phyloP scores from a whole-genome alignment of 257 asterid species.

The Solanum arcanum region DNA sequence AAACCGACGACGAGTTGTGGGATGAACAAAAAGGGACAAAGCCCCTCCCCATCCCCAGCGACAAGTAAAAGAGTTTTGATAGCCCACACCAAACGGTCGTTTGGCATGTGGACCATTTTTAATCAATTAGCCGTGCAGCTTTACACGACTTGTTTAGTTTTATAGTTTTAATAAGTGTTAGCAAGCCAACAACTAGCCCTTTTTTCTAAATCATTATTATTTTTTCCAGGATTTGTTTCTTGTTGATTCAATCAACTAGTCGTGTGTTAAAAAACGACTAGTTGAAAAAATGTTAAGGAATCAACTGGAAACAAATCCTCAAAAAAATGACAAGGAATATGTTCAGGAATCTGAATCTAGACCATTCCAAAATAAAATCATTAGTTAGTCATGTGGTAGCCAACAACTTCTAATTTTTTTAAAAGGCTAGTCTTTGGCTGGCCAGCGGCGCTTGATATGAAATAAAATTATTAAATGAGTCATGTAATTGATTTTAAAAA shows the following conservation, averaged over 20 bases:
- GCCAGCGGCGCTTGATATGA: background rate
- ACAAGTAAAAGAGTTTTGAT: background rate
- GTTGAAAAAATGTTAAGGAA: background rate
- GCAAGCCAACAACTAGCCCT: background rate
- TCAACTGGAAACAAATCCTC: too few relatives aligned
- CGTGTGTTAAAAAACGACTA: background rate
- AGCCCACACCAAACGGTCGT: background rate
- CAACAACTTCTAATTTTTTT: background rate
- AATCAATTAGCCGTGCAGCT: background rate
- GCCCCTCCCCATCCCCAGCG: background rate
- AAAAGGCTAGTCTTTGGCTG: background rate
- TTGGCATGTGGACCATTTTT: background rate
- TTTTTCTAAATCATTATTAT: background rate
- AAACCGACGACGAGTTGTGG: background rate
- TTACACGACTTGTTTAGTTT: background rate
- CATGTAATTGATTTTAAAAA: background rate
- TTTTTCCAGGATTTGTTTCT: background rate
- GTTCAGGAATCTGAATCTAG: background rate
- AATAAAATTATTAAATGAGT: background rate
- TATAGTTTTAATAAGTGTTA: background rate
- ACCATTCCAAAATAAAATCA: background rate
- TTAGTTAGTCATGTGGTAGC: background rate
- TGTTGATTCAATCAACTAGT: background rate
- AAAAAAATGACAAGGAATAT: too few relatives aligned
- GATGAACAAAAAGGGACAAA: background rate